phyloP scores from a whole-genome alignment of 768 basidiomycete genomes.

The Coprinopsis cinerea region DNA sequence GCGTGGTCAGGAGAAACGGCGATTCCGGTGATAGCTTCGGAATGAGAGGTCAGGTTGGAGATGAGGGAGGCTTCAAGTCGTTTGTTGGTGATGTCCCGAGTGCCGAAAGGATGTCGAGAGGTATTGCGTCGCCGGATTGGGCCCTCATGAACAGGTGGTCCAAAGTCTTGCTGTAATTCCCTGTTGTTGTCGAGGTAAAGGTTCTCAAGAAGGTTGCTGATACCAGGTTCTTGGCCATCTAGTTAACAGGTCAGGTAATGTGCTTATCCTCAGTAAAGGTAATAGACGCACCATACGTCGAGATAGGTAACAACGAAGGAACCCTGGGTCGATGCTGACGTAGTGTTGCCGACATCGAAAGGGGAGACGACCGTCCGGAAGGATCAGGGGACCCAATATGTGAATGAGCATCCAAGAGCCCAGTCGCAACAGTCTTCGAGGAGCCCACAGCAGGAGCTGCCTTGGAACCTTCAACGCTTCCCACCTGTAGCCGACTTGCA shows the following conservation, averaged over 20 bases:
- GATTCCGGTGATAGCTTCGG: slow-evolving; percentile 70
- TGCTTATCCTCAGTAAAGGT: background rate
- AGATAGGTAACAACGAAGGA: slow-evolving; percentile 54
- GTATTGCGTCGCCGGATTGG: slow-evolving; percentile 74
- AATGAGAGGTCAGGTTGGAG: slow-evolving; percentile 79
- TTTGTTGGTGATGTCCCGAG: slow-evolving; percentile 55
- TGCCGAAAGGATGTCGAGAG: slow-evolving; percentile 58
- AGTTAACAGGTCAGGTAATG: slow-evolving; percentile 7
- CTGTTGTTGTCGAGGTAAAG: slow-evolving; percentile 83
- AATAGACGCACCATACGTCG: slow-evolving; percentile 57
- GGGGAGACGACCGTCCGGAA: slow-evolving; percentile 77
- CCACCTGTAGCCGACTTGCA: slow-evolving; percentile 60
- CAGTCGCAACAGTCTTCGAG: slow-evolving; percentile 76
- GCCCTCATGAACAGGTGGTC: slow-evolving; percentile 79
- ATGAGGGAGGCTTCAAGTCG: slow-evolving; percentile 77
- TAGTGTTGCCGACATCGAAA: slow-evolving; percentile 52
- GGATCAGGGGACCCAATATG: slow-evolving; percentile 61
- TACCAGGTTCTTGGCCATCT: slow-evolving; percentile 90
- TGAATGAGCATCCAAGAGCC: slow-evolving; percentile 72
- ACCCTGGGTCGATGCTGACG: slow-evolving; percentile 43
- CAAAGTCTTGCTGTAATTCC: slow-evolving; percentile 87
- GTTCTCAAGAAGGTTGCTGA: slow-evolving; percentile 84
- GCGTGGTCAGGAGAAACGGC: slow-evolving; percentile 89
- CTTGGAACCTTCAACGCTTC: slow-evolving; percentile 72
- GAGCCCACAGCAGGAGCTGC: slow-evolving; percentile 89